Percentiles rank a stretch among this genome's conserved stretches.
Conservation (phyloP, 2,329 filamentous ascomycete genomes). For the Cladosporium sp. region DNA sequence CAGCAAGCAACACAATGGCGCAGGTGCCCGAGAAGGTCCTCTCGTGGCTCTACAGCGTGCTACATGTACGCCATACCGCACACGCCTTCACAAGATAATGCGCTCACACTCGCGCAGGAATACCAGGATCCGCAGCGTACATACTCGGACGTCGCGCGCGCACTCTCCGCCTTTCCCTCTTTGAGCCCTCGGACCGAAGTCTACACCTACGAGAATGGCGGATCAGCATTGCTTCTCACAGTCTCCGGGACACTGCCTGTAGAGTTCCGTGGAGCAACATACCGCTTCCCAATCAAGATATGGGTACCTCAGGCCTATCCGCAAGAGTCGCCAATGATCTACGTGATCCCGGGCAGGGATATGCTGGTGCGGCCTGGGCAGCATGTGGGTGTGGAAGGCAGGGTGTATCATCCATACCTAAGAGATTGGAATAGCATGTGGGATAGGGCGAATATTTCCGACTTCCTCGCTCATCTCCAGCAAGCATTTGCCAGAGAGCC, state of each 20-base stretch:
- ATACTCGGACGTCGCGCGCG: constrained; percentile 86
- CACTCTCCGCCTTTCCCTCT: constrained; percentile 75
- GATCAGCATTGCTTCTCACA: constrained; percentile 81
- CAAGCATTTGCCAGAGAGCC: constrained; percentile 94
- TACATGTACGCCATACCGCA: constrained; percentile 53
- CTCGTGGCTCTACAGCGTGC: constrained; percentile 91
- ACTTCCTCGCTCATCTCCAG: constrained; percentile 78
- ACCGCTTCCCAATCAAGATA: constrained; percentile 87
- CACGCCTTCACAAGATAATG: not conserved
- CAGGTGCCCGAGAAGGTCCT: constrained; percentile 85
- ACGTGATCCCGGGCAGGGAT: constrained; percentile 82
- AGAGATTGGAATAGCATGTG: constrained; percentile 86
- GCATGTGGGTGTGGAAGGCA: constrained; percentile 90
- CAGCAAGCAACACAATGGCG: constrained; percentile 44
- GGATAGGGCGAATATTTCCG: constrained; percentile 78
- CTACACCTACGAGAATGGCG: constrained; percentile 89
- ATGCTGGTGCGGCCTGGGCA: constrained; percentile 92
- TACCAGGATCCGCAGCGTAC: constrained; percentile 91
- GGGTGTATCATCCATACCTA: constrained; percentile 93
- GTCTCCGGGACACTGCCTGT: constrained; percentile 90
- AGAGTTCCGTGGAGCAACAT: constrained; percentile 81
- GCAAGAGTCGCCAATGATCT: constrained; percentile 78
- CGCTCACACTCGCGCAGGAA: constrained; percentile 63
- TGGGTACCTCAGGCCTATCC: constrained; percentile 95
- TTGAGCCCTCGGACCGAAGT: constrained; percentile 88